Base-by-base conservation (phyloP, 257 asterid species). In the Jasminum sambac region DNA sequence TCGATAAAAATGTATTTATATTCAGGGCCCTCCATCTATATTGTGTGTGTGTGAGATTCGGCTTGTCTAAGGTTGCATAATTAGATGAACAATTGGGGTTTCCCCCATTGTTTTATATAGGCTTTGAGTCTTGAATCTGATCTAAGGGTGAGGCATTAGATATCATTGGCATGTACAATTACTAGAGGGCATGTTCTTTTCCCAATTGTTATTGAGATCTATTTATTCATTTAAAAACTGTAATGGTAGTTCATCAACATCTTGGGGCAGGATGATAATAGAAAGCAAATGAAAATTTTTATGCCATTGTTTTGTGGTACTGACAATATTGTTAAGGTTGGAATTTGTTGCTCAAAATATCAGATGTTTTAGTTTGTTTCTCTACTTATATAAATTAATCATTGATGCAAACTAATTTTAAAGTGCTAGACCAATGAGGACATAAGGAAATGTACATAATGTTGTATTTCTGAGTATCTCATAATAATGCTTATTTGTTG, bases 401-500 rank as follows among this genome's bases (percentile, higher is more conserved):
- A 44, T 13, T 44, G 14, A 14, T 44, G 14, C 14, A 1, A 19
- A 44, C 21, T 14, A 5, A 5, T 44, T 44, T 44, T 19, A 44
- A 14, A 44, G 13, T 44, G 19, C 5, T 19, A 44, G 52, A 16
- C 8, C 21, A 13, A 44, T 8, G 21, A 44, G 14, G 23, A 19
- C 6, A 5, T 4, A 44, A 44, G 55, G 55, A 44, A 44, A 44
- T 0, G 1, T 44, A 7, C 19, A 13, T 13, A 13, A 1, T 44
- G 13, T 13, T 44, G 21, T 44, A 3, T 16, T n/a, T 14, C 19
- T 44, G 5, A 2, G 55, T 44, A 46, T 63, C 19, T 9, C 34
- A 73, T 37, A 39, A 12, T 23, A 50, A 50, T 52, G 11, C 10
- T 42, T 42, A 39, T 21, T 5, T 25, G 48, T 66, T 81, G 73